These are phyloP conservation scores for Endoconidiophora polonica DNA, from an alignment of 2,329 filamentous ascomycete species.

Conservation along the genomic window DNA sequence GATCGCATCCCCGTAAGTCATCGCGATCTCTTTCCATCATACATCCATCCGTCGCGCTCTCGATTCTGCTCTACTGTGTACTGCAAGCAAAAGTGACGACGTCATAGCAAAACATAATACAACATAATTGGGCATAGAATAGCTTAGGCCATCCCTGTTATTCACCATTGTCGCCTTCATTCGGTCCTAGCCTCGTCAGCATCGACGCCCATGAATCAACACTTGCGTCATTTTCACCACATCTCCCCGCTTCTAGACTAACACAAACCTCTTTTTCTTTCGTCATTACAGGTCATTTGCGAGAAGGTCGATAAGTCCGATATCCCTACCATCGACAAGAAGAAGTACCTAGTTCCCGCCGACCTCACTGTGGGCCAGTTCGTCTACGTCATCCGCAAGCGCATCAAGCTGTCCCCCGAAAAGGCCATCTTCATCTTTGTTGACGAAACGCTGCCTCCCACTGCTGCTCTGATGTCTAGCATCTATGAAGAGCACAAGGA, in stretches of 20 bases:
- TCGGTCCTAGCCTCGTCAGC: too few species aligned
- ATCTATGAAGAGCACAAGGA: conserved; percentile 99
- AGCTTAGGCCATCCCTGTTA: not conserved
- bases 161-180: too few species aligned
- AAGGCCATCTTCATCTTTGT: conserved; percentile 99
- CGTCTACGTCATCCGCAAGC: conserved; percentile 99
- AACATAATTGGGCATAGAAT: too few species aligned
- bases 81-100: not conserved
- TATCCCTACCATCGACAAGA: conserved; percentile 99
- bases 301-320: conserved; percentile 99
- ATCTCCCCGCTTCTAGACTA: not conserved
- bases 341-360: conserved; percentile 97
- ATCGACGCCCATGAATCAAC: not conserved
- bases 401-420: conserved; percentile 97
- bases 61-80: too few species aligned
- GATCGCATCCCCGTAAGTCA: conserved; percentile 92
- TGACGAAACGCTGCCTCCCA: conserved; percentile 91
- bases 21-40: conserved; percentile 10
- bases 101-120: not conserved
- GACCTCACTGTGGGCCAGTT: conserved; percentile 98
- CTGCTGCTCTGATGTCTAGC: conserved; percentile 94
- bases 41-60: not conserved
- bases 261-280: not conserved
- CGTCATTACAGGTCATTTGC: conserved; percentile 66
- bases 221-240: not conserved